Conservation (phyloP, 495 filamentous ascomycete species). For the Penicillium desertorum region DNA sequence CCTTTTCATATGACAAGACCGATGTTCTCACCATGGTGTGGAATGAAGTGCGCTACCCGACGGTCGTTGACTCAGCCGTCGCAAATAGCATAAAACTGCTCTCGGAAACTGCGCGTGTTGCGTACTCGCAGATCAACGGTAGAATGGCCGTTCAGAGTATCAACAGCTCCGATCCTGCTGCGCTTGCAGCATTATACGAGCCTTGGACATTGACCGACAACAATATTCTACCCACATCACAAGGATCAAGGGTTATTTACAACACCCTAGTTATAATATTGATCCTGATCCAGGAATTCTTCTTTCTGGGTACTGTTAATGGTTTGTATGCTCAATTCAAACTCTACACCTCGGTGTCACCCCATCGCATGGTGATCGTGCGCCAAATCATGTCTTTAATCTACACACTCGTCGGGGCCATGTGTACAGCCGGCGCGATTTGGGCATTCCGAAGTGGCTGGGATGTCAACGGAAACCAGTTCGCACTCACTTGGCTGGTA, state of each 20-base stretch:
- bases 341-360: conserved; percentile 37
- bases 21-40: conserved; percentile 47
- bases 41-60: conserved; percentile 53
- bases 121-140: conserved; percentile 36
- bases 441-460: conserved; percentile 53
- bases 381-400: conserved; percentile 39
- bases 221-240: conserved; percentile 48
- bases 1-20: conserved; percentile 38
- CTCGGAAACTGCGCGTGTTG: conserved; percentile 34
- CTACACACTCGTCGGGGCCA: conserved; percentile 48
- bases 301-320: conserved; percentile 47
- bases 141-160: conserved; percentile 28
- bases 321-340: conserved; percentile 46
- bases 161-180: conserved; percentile 29
- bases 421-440: conserved; percentile 47
- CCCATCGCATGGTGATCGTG: conserved; percentile 42
- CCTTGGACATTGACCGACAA: conserved; percentile 41
- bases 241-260: conserved; percentile 51
- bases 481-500: conserved; percentile 45
- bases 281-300: conserved; percentile 54
- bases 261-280: conserved; percentile 53
- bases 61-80: conserved; percentile 40
- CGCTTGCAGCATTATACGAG: conserved; percentile 38
- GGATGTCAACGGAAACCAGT: conserved; percentile 48
- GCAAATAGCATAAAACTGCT: conserved; percentile 29